A percentile compares a stretch with the other conserved stretches of the same genome.
phyloP scores from a whole-genome alignment of 441 rosid genomes.

The Syzygium malaccense region DNA sequence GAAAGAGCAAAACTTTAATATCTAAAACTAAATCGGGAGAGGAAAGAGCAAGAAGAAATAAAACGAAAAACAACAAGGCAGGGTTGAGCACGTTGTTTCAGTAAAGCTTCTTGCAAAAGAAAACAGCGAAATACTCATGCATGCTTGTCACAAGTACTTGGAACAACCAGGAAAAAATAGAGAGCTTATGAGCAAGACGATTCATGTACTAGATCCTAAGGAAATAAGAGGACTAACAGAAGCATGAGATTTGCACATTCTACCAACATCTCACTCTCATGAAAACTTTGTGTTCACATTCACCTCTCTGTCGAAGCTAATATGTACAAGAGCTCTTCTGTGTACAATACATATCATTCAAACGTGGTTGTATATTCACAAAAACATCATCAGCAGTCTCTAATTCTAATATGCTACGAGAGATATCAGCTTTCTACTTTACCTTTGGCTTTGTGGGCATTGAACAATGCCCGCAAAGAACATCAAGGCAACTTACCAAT shows the following conservation, averaged over 20 bases:
- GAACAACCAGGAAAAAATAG: neutral
- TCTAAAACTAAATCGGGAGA: no score
- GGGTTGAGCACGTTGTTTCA: neutral
- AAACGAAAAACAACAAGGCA: no score
- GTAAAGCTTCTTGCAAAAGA: neutral
- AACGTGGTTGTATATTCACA: neutral
- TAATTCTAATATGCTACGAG: neutral
- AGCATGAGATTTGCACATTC: neutral
- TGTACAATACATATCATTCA: no score
- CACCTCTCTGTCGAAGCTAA: rapidly evolving
- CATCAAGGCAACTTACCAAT: neutral
- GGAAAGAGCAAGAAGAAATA: no score
- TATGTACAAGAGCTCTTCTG: neutral
- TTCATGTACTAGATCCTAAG: neutral
- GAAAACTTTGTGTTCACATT: neutral
- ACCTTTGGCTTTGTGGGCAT: neutral
- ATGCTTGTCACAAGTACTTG: neutral
- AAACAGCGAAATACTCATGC: neutral
- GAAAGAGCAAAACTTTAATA: no score
- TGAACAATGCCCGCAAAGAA: neutral
- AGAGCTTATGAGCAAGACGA: neutral
- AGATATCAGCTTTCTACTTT: neutral
- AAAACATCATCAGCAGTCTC: neutral
- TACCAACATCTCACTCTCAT: neutral
- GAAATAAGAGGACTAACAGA: neutral